These are phyloP conservation scores for Fusarium sp. DNA, from an alignment of 2,329 filamentous ascomycete species.

Conservation along the genomic window DNA sequence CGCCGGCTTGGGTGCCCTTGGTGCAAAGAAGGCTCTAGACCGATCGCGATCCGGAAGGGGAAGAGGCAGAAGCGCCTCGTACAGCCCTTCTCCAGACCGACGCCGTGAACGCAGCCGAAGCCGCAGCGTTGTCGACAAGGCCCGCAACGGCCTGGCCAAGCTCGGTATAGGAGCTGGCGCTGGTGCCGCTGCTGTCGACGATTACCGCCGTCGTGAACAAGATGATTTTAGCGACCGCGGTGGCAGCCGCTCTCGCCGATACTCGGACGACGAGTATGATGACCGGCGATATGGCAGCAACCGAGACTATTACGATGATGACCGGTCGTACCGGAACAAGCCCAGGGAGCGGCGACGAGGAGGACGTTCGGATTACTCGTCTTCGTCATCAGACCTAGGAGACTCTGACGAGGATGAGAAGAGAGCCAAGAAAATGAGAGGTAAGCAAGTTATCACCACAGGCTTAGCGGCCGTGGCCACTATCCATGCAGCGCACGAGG, in stretches of 20 bases:
- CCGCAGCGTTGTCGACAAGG: slow-evolving; percentile 75
- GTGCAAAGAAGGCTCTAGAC: slow-evolving; percentile 72
- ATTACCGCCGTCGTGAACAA: slow-evolving; percentile 58
- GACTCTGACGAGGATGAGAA: slow-evolving; percentile 72
- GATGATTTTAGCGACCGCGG: slow-evolving; percentile 62
- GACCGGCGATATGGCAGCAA: slow-evolving; percentile 59
- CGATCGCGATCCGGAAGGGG: slow-evolving; percentile 69
- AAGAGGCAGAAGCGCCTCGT: slow-evolving; percentile 64
- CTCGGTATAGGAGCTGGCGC: slow-evolving; percentile 69
- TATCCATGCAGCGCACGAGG: slow-evolving; percentile 71
- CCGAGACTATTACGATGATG: slow-evolving; percentile 64
- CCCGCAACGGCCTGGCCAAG: slow-evolving; percentile 73
- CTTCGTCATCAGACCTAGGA: slow-evolving; percentile 69
- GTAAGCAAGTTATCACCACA: slow-evolving; percentile 72
- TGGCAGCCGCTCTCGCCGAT: slow-evolving; percentile 58
- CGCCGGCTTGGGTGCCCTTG: slow-evolving; percentile 72
- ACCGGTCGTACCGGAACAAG: slow-evolving; percentile 60
- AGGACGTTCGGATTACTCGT: slow-evolving; percentile 62
- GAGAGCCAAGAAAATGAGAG: slow-evolving; percentile 70
- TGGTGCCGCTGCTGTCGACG: slow-evolving; percentile 51
- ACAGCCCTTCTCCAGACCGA: slow-evolving; percentile 62
- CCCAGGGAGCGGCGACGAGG: slow-evolving; percentile 58
- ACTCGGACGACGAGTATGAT: slow-evolving; percentile 63
- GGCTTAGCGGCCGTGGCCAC: slow-evolving; percentile 71
- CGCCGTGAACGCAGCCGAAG: slow-evolving; percentile 67